Evolutionary conservation across 2,329 filamentous ascomycete species (phyloP).

Genomic region (Trichoderma koningii): DNA sequence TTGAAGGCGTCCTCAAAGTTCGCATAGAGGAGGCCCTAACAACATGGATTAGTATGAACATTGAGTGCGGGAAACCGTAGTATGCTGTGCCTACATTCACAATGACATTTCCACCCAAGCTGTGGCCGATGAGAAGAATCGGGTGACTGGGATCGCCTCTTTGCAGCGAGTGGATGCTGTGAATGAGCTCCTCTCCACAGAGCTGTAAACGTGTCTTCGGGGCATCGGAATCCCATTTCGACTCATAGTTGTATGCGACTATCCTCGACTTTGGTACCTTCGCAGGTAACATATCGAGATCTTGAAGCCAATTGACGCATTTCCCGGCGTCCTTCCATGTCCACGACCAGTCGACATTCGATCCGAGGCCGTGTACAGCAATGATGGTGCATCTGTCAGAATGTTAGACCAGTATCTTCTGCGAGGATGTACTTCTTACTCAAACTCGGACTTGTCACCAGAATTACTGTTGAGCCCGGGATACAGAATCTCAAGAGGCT

Average conservation of each 20-base stretch:
- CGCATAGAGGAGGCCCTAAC: too few species aligned
- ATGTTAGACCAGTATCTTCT: background rate
- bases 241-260: background rate
- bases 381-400: slow-evolving; percentile 28
- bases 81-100: background rate
- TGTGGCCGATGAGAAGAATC: background rate
- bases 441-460: background rate
- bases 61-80: too few species aligned
- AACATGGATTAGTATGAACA: too few species aligned
- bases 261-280: background rate
- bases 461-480: background rate
- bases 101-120: background rate
- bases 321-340: too few species aligned
- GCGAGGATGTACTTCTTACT: background rate
- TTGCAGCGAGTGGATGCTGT: background rate
- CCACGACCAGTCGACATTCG: slow-evolving; percentile 33
- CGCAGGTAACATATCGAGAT: background rate
- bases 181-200: background rate
- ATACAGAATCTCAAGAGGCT: background rate
- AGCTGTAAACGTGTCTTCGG: background rate
- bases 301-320: background rate
- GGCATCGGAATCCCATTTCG: background rate
- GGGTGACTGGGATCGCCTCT: background rate
- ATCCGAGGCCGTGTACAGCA: slow-evolving; percentile 32
- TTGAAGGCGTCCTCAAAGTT: background rate